These are phyloP conservation scores for Carallia brachiata DNA, from an alignment of 345 rosid genomes.

Conservation along the genomic window DNA sequence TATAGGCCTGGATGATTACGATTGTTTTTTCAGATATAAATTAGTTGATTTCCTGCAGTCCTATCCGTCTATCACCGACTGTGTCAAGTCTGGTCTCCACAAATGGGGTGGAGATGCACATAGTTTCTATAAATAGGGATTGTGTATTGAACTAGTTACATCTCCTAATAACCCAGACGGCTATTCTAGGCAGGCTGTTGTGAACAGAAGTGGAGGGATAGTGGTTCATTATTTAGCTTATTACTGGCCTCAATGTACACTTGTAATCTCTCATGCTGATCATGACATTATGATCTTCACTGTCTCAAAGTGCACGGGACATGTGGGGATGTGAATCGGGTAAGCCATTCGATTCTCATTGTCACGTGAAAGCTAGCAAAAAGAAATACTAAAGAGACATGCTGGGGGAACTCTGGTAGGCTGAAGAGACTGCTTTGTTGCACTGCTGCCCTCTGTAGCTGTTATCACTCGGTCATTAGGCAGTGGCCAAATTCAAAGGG, in stretches of 20 bases:
- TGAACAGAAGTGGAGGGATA: slow-evolving; percentile 63
- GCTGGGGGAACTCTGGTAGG: slow-evolving; percentile 50
- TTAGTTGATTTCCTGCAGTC: slow-evolving; percentile 48
- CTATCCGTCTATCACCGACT: slow-evolving; percentile 71
- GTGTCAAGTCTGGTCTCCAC: slow-evolving; percentile 67
- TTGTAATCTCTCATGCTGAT: slow-evolving; percentile 59
- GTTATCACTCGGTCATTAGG: slow-evolving; percentile 65
- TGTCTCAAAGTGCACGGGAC: slow-evolving; percentile 79
- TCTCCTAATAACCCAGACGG: slow-evolving; percentile 97
- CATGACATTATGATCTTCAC: slow-evolving; percentile 84
- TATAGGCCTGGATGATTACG: background rate
- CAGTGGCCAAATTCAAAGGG: slow-evolving; percentile 54
- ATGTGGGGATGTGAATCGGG: slow-evolving; percentile 96
- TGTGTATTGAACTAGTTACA: slow-evolving; percentile 86
- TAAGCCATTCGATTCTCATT: slow-evolving; percentile 22
- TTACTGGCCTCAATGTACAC: slow-evolving; percentile 94
- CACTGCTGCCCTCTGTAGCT: slow-evolving; percentile 52
- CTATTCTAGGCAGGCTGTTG: slow-evolving; percentile 53
- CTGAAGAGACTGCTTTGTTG: slow-evolving; percentile 51
- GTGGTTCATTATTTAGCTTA: slow-evolving; percentile 88
- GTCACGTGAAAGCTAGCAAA: too few species aligned
- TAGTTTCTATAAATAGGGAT: slow-evolving; percentile 46
- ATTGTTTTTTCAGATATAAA: slow-evolving; percentile 6
- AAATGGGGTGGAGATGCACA: slow-evolving; percentile 89
- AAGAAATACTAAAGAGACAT: too few species aligned